Conservation (phyloP, 2,329 filamentous ascomycete genomes). For the Emericellopsis cladophorae region DNA sequence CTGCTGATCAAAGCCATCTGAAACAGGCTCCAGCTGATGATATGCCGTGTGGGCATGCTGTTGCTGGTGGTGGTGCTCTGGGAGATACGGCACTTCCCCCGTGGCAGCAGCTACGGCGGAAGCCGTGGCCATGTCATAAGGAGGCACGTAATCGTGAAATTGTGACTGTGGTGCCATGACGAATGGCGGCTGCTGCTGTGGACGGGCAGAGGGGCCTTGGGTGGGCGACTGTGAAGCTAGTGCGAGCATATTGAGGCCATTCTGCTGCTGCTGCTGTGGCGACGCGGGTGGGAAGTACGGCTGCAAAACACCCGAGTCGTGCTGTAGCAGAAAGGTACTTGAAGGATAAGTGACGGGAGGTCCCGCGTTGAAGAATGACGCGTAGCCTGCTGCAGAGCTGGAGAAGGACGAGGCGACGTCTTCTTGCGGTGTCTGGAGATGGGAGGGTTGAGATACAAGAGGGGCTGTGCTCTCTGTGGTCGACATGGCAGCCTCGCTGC, state of each 20-base stretch:
- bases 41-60: no score
- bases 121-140: neutral
- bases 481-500: no score
- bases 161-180: neutral
- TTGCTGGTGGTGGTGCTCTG: no score
- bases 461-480: no score
- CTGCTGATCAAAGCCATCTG: neutral
- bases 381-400: constrained; percentile 1
- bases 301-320: neutral
- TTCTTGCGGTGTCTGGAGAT: neutral
- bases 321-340: neutral
- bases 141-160: neutral
- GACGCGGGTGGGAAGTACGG: no score
- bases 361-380: neutral
- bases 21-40: no score
- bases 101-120: neutral
- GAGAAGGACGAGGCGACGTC: constrained; percentile 6
- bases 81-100: neutral
- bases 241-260: no score
- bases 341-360: neutral
- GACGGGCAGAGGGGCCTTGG: neutral
- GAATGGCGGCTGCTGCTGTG: neutral
- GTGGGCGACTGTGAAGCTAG: no score
- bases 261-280: no score
- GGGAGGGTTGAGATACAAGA: no score